phyloP scores from a whole-genome alignment of 2,329 filamentous ascomycete species.

The Pseudogymnoascus sp. region DNA sequence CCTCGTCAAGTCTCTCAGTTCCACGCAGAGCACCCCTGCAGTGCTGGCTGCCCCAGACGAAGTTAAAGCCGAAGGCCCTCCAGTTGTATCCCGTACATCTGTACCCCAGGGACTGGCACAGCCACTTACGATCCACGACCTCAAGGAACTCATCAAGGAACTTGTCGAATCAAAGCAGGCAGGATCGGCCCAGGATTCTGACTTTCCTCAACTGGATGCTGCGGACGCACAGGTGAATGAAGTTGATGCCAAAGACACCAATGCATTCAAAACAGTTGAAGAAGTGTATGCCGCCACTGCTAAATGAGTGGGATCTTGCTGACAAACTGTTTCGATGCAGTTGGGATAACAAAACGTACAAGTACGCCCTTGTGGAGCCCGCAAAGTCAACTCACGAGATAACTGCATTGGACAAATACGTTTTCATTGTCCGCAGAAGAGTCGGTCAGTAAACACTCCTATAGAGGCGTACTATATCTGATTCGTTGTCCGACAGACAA shows the following conservation, averaged over 20 bases:
- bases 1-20: no score
- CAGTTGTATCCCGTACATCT: not conserved
- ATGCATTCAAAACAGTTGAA: slow-evolving; percentile 11
- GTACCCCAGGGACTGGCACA: not conserved
- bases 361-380: slow-evolving; percentile 11
- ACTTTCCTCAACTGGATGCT: not conserved
- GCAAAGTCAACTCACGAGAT: not conserved
- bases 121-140: not conserved
- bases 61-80: no score
- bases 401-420: slow-evolving; percentile 14
- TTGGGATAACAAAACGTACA: slow-evolving; percentile 14
- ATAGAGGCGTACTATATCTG: not conserved
- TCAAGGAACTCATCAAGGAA: not conserved
- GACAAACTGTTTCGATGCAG: slow-evolving; percentile 16
- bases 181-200: not conserved
- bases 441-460: slow-evolving; percentile 13
- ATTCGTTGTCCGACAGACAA: slow-evolving; percentile 8
- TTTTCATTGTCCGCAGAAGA: slow-evolving; percentile 15
- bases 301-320: not conserved
- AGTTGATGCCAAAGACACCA: not conserved
- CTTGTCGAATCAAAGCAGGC: not conserved
- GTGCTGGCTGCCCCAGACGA: no score
- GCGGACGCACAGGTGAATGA: not conserved
- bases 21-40: no score
- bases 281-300: slow-evolving; percentile 16